Conservation (phyloP, 192 early-diverging fungal species). For the Umbelopsis sp. region DNA sequence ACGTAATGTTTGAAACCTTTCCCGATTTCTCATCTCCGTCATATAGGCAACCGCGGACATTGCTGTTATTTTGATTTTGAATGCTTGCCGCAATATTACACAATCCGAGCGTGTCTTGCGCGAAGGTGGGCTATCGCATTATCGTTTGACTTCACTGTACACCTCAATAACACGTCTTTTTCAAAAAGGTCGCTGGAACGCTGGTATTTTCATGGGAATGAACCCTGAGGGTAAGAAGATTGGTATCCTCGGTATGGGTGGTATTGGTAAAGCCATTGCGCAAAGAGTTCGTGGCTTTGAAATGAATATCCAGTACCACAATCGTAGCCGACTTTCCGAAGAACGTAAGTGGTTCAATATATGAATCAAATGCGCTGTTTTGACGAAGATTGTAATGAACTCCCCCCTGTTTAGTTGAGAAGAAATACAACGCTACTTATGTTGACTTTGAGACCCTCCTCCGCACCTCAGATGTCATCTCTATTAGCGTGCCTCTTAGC, state of each 20-base stretch:
- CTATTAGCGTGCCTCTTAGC: conserved; percentile 48
- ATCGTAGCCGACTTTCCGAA: conserved; percentile 45
- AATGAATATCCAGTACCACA: conserved; percentile 49
- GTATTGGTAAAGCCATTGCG: conserved; percentile 57
- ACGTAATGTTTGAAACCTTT: background rate
- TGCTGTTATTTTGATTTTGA: conserved; percentile 49
- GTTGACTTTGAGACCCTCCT: conserved; percentile 55
- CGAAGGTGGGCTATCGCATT: conserved; percentile 26
- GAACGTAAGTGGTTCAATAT: conserved; percentile 30
- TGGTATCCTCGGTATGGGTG: conserved; percentile 57
- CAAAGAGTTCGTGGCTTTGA: conserved; percentile 53
- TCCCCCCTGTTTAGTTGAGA: conserved; percentile 38
- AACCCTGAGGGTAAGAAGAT: conserved; percentile 44
- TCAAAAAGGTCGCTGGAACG: conserved; percentile 39
- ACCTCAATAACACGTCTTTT: background rate
- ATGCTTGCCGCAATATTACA: conserved; percentile 47
- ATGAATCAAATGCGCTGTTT: background rate
- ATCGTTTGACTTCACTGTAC: background rate
- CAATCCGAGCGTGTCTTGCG: conserved; percentile 41
- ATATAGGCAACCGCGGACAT: conserved; percentile 47
- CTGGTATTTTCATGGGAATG: conserved; percentile 38
- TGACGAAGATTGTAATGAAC: background rate
- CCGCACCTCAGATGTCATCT: conserved; percentile 53
- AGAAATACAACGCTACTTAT: conserved; percentile 46
- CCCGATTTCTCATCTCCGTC: background rate